phyloP scores from a whole-genome alignment of 371 early-diverging fungal species.

The Circinella minor region DNA sequence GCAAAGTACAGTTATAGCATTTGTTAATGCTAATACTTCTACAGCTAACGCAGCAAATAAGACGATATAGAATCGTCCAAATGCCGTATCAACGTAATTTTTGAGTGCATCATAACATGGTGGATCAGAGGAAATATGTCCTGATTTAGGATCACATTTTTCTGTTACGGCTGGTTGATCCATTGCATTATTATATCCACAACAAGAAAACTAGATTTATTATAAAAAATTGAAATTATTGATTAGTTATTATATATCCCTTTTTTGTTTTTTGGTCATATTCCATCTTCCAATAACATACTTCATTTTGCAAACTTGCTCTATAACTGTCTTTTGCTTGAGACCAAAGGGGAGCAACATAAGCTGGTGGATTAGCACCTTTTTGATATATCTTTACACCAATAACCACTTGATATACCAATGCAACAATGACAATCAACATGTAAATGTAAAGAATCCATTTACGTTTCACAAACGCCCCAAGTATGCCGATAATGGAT shows the following conservation, averaged over 20 bases:
- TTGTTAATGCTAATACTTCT: conserved; percentile 45
- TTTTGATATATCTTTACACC: conserved; percentile 45
- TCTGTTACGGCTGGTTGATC: conserved; percentile 34
- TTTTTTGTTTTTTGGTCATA: no score
- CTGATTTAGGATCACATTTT: conserved; percentile 28
- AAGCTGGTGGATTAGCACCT: conserved; percentile 38
- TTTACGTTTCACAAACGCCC: conserved; percentile 35
- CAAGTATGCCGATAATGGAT: conserved; percentile 39
- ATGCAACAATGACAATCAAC: conserved; percentile 38
- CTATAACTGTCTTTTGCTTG: conserved; percentile 23
- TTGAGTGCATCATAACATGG: conserved; percentile 37
- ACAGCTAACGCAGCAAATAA: conserved; percentile 49
- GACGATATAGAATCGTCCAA: conserved; percentile 42
- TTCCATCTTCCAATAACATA: neutral
- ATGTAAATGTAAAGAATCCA: conserved; percentile 40
- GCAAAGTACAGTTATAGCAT: conserved; percentile 49
- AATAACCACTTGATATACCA: conserved; percentile 48
- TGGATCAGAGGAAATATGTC: conserved; percentile 15
- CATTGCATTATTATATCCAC: conserved; percentile 44
- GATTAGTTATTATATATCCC: no score
- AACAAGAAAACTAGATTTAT: conserved; percentile 41
- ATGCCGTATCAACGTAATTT: conserved; percentile 28
- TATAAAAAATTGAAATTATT: neutral
- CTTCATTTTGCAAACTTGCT: conserved; percentile 27
- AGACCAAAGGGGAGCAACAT: conserved; percentile 41